Evolutionary conservation across 2,329 filamentous ascomycete genomes (phyloP).

Genomic region (Claviceps maximensis): DNA sequence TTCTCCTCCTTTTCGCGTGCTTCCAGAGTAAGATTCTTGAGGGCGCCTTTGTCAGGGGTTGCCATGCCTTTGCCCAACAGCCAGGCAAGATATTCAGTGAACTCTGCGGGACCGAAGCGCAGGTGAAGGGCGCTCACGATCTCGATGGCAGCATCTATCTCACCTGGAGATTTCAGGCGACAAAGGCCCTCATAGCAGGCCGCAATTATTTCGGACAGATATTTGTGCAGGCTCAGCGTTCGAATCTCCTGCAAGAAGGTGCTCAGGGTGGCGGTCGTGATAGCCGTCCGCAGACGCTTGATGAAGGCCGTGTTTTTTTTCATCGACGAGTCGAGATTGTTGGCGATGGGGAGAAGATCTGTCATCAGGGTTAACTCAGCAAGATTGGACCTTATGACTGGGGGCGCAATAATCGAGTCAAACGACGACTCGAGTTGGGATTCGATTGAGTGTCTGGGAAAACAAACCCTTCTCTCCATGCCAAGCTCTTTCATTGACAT

Average conservation of each 20-base stretch:
- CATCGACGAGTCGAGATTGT: slow-evolving; percentile 80
- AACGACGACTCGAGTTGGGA: slow-evolving; percentile 8
- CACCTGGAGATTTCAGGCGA: slow-evolving; percentile 80
- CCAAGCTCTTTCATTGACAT: slow-evolving; percentile 80
- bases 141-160: slow-evolving; percentile 83
- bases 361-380: background rate
- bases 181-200: slow-evolving; percentile 91
- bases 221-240: slow-evolving; percentile 85
- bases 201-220: slow-evolving; percentile 91
- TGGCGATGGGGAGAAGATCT: slow-evolving; percentile 69
- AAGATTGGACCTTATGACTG: background rate
- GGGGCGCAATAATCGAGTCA: slow-evolving; percentile 4
- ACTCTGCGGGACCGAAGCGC: slow-evolving; percentile 79
- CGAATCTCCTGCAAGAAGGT: slow-evolving; percentile 86
- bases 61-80: slow-evolving; percentile 80
- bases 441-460: slow-evolving; percentile 6
- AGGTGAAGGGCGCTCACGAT: slow-evolving; percentile 92
- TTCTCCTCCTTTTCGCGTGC: slow-evolving; percentile 91
- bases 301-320: slow-evolving; percentile 99
- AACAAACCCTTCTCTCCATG: slow-evolving; percentile 66
- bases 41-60: slow-evolving; percentile 69
- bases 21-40: slow-evolving; percentile 70
- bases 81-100: slow-evolving; percentile 87
- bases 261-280: slow-evolving; percentile 63
- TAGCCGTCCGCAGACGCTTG: slow-evolving; percentile 82